phyloP scores from a whole-genome alignment of 1,284 basidiomycete genomes.

The Puccinia sorghi region DNA sequence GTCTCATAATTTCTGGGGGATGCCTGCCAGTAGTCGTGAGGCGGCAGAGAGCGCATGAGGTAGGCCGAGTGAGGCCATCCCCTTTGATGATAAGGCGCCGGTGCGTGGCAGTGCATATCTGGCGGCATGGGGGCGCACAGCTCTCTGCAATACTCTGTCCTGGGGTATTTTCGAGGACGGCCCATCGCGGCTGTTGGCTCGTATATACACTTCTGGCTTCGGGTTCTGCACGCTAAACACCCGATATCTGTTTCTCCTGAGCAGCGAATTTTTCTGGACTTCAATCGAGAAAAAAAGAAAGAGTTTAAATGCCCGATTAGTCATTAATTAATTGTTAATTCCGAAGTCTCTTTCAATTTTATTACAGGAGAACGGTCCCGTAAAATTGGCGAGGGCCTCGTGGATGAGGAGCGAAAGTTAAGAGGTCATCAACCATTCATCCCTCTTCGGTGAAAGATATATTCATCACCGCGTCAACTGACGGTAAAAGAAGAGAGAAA shows the following conservation, averaged over 20 bases:
- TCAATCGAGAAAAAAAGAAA: not conserved
- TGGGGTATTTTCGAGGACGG: conserved; percentile 44
- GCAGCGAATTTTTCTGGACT: conserved; percentile 48
- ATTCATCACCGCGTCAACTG: not conserved
- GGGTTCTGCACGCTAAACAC: conserved; percentile 42
- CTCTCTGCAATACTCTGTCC: conserved; percentile 19
- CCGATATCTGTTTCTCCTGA: conserved; percentile 42
- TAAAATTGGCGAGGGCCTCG: not conserved
- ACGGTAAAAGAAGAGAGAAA: not conserved
- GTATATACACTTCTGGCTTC: conserved; percentile 42
- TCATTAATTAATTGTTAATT: not conserved
- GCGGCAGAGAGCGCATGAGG: conserved; percentile 21
- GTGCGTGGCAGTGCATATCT: conserved; percentile 3
- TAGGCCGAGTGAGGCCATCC: conserved; percentile 18
- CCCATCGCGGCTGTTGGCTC: conserved; percentile 49
- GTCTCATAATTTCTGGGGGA: conserved; percentile 1
- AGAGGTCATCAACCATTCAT: not conserved
- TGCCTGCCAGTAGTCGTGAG: conserved; percentile 3
- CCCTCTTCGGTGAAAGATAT: not conserved
- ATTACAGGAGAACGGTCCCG: not conserved
- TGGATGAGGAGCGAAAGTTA: not conserved
- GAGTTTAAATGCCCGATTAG: conserved; percentile 3
- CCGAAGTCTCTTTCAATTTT: not conserved
- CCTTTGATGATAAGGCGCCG: not conserved
- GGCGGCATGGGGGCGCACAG: conserved; percentile 1